phyloP scores from a whole-genome alignment of 1,284 basidiomycete species.

The Lentinula novae-zelandiae region DNA sequence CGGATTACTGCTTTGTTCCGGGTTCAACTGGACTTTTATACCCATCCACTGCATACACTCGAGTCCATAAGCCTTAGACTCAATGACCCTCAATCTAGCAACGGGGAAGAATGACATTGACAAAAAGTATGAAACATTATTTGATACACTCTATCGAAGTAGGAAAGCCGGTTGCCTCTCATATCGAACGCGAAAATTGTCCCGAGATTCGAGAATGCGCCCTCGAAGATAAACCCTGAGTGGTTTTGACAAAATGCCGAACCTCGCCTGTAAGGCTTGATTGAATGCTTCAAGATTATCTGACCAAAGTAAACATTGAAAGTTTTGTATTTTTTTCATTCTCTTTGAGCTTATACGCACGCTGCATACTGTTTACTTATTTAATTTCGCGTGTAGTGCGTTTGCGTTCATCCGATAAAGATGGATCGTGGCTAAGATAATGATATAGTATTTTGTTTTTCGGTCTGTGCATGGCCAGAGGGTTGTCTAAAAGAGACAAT shows the following conservation, averaged over 20 bases:
- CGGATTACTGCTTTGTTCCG: background rate
- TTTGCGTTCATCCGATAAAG: too few relatives aligned
- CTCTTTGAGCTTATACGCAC: too few relatives aligned
- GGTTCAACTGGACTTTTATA: background rate
- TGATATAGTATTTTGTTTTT: too few relatives aligned
- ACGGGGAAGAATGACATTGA: background rate
- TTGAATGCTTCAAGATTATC: too few relatives aligned
- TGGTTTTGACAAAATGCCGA: background rate
- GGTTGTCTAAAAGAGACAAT: too few relatives aligned
- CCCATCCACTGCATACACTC: background rate
- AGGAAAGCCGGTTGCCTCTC: conserved; percentile 5
- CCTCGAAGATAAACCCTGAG: background rate
- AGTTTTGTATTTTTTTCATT: too few relatives aligned
- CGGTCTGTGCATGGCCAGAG: too few relatives aligned
- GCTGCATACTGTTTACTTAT: too few relatives aligned
- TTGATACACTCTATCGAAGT: background rate
- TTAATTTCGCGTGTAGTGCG: too few relatives aligned
- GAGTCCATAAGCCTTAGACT: background rate
- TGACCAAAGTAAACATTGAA: too few relatives aligned
- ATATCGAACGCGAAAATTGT: background rate
- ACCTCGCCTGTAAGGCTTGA: background rate
- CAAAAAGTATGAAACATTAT: background rate
- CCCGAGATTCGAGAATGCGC: background rate
- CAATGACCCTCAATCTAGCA: background rate
- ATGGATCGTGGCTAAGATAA: too few relatives aligned